Percentiles rank a stretch among this genome's conserved stretches.
These are phyloP conservation scores for Ceratobasidium papillatum DNA, from an alignment of 1,284 basidiomycete genomes.

Conservation along the genomic window DNA sequence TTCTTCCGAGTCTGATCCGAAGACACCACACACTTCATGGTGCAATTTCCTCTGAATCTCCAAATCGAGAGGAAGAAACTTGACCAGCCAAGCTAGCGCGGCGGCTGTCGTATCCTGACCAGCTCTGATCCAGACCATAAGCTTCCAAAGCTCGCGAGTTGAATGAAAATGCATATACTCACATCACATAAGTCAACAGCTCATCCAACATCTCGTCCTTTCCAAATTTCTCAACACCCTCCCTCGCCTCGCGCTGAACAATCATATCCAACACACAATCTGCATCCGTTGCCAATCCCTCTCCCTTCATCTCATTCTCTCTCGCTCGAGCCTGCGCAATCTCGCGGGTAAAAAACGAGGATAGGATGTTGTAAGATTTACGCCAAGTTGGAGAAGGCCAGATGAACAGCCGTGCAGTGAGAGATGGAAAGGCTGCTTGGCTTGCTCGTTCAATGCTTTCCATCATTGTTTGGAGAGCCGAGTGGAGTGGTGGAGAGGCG, in stretches of 20 bases:
- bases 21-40: not conserved
- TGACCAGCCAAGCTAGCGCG: constrained; percentile 11
- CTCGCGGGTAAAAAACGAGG: not conserved
- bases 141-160: not conserved
- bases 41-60: constrained; percentile 19
- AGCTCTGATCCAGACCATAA: not conserved
- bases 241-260: constrained; percentile 14
- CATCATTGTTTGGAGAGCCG: constrained; percentile 18
- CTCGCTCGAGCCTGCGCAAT: constrained; percentile 4
- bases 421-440: not conserved
- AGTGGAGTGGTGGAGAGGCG: not conserved
- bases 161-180: not conserved
- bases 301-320: not conserved
- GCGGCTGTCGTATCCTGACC: constrained; percentile 30
- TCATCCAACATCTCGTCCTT: constrained; percentile 22
- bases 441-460: not conserved
- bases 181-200: constrained; percentile 28
- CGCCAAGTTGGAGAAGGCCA: not conserved
- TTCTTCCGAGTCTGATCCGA: not conserved
- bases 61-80: constrained; percentile 1
- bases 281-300: constrained; percentile 15
- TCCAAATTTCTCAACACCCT: not conserved
- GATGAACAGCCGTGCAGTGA: not conserved
- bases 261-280: constrained; percentile 37
- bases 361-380: not conserved